These are phyloP conservation scores for Lantana camara DNA, from an alignment of 257 asterid genomes.

Conservation along the genomic window DNA sequence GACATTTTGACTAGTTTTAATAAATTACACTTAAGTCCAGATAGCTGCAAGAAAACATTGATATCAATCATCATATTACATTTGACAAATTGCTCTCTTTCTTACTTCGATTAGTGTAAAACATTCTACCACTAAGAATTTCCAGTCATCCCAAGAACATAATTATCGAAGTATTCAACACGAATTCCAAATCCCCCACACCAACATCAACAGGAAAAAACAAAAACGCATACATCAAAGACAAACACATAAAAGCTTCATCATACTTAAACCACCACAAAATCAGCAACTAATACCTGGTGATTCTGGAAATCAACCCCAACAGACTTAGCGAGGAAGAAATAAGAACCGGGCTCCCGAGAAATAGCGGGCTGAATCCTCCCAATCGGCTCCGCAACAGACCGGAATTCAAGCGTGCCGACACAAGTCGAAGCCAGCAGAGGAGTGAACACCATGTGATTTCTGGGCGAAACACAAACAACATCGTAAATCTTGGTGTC, in stretches of 20 bases:
- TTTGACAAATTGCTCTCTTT: no score
- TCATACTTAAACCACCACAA: neutral
- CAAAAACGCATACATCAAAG: neutral
- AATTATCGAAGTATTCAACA: neutral
- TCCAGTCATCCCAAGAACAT: neutral
- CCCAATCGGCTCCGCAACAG: slow-evolving; percentile 94
- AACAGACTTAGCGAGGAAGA: slow-evolving; percentile 82
- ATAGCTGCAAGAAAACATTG: neutral
- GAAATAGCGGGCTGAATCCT: slow-evolving; percentile 97
- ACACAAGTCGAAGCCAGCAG: slow-evolving; percentile 96
- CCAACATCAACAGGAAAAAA: neutral
- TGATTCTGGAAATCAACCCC: slow-evolving; percentile 74
- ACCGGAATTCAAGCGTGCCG: slow-evolving; percentile 97
- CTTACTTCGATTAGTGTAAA: no score
- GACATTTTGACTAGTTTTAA: slow-evolving; percentile 12
- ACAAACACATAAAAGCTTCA: neutral
- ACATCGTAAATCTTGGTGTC: slow-evolving; percentile 74
- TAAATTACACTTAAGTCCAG: neutral
- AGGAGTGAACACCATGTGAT: slow-evolving; percentile 99
- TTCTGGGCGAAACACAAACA: slow-evolving; percentile 91
- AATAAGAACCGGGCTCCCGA: slow-evolving; percentile 80
- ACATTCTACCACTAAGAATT: no score
- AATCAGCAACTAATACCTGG: slow-evolving; percentile 42
- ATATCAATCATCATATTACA: neutral
- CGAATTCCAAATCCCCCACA: slow-evolving; percentile 3